Percentiles rank a stretch among this genome's conserved stretches.
Conservation (phyloP, 371 early-diverging fungal genomes). For the Mucor racemosus region DNA sequence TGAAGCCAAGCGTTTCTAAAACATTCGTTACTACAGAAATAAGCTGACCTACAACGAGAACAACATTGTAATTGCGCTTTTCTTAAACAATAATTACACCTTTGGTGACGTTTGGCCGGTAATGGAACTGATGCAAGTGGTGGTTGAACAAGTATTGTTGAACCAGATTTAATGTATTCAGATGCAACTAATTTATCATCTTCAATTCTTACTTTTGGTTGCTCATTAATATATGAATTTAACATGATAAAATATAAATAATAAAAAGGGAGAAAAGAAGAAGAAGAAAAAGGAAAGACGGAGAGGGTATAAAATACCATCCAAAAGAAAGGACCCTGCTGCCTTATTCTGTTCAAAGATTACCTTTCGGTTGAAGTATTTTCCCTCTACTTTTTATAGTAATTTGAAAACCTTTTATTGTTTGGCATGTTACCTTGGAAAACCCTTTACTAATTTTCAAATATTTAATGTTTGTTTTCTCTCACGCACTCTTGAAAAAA, state of each 20-base stretch:
- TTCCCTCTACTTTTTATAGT: slow-evolving; percentile 1
- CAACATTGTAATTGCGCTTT: slow-evolving; percentile 52
- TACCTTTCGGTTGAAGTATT: not conserved
- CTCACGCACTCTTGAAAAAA: not conserved
- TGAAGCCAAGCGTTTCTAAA: slow-evolving; percentile 55
- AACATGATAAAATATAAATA: slow-evolving; percentile 13
- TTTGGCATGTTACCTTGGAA: slow-evolving; percentile 11
- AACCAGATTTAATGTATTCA: slow-evolving; percentile 29
- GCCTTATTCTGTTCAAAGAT: not conserved
- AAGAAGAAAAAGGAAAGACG: slow-evolving; percentile 6
- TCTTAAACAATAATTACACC: slow-evolving; percentile 50
- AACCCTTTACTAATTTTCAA: slow-evolving; percentile 18
- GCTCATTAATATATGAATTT: slow-evolving; percentile 14
- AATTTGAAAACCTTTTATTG: slow-evolving; percentile 1
- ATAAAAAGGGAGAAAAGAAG: not conserved
- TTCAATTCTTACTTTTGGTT: slow-evolving; percentile 6
- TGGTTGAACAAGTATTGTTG: slow-evolving; percentile 34
- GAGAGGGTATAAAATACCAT: slow-evolving; percentile 1
- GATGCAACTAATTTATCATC: slow-evolving; percentile 17
- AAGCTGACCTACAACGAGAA: slow-evolving; percentile 51
- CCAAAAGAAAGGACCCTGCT: not conserved
- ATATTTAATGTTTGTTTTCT: slow-evolving; percentile 13
- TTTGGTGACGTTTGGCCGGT: slow-evolving; percentile 44
- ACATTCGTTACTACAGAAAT: slow-evolving; percentile 53
- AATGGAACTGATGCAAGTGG: slow-evolving; percentile 46